Conservation (phyloP, 2,329 filamentous ascomycete species). For the Fonsecaea multimorphosa region DNA sequence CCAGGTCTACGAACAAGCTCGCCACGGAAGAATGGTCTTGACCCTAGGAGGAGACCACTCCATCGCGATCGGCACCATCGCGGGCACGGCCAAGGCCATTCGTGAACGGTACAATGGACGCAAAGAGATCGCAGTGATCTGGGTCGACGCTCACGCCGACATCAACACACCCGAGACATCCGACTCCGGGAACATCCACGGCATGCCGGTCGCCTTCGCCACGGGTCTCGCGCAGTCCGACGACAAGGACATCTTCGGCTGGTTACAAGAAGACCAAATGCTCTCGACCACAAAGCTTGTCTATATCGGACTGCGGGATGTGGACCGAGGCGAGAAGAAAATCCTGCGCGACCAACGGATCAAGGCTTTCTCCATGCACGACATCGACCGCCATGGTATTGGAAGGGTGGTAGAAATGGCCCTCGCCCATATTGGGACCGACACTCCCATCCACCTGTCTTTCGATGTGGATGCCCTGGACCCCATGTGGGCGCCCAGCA, state of each 20-base stretch:
- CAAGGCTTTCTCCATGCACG: slow-evolving; percentile 98
- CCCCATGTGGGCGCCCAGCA: slow-evolving; percentile 94
- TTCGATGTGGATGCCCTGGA: slow-evolving; percentile 98
- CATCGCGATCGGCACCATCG: slow-evolving; percentile 92
- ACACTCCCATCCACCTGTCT: slow-evolving; percentile 95
- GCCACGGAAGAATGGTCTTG: slow-evolving; percentile 81
- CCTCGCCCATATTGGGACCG: slow-evolving; percentile 89
- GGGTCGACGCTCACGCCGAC: slow-evolving; percentile 97
- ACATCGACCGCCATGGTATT: slow-evolving; percentile 94
- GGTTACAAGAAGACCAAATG: slow-evolving; percentile 68
- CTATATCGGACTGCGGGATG: slow-evolving; percentile 93
- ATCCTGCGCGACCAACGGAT: slow-evolving; percentile 87
- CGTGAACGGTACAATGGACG: slow-evolving; percentile 75
- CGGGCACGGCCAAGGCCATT: slow-evolving; percentile 83
- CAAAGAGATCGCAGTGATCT: slow-evolving; percentile 87
- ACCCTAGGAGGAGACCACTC: slow-evolving; percentile 96
- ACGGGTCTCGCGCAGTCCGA: slow-evolving; percentile 82
- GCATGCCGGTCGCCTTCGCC: slow-evolving; percentile 94
- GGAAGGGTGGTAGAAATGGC: slow-evolving; percentile 98
- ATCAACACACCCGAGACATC: slow-evolving; percentile 96
- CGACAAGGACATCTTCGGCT: slow-evolving; percentile 82
- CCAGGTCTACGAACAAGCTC: slow-evolving; percentile 87
- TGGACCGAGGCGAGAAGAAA: slow-evolving; percentile 92
- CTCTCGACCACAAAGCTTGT: slow-evolving; percentile 83
- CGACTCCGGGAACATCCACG: slow-evolving; percentile 91